Base-by-base conservation (phyloP, 768 basidiomycete species). In the Phlebiopsis flavidoalba region DNA sequence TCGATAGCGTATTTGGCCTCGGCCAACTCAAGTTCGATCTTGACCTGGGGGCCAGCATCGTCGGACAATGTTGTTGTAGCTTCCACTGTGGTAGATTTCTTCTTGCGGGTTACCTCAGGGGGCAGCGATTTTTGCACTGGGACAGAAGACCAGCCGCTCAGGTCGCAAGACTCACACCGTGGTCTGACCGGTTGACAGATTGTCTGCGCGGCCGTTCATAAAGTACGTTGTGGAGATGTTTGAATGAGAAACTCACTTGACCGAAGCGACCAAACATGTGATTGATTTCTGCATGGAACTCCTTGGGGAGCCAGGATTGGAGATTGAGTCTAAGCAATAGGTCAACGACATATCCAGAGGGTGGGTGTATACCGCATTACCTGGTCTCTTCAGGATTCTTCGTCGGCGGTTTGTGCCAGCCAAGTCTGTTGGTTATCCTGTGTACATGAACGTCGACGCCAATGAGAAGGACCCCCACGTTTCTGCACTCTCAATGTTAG, bases 381-480 rank as follows among this genome's bases (percentile, higher is more conserved):
- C 95, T 77, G 0, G 96, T 98, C 67, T 91, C 85, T 68, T 99
- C 96, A 0, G 95, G 91, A 1, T 78, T 89, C 68, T 87, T 91
- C 1, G 95, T 95, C 6, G 84, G 85, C 2, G 82, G 85, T 62
- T 84, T 83, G 72, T 98, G 96, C 96, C 96, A 99, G 45, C 91
- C 87, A 1, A 99, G 73, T 15, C 94, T 79, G 66, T 98, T 95
- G 26, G 95, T 95, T 57, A 99, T 98, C 6, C 96, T 79, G 66
- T 98, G 95, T 7, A 98, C 95, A 71, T 99, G 96, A 0, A 93
- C 90, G 66, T 99, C 96, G 0, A 98, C 96, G 0, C 95, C 96
- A 36, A 98, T 96, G n/a, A n/a, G n/a, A n/a, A n/a, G n/a, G n/a
- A n/a, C n/a, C 1, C 96, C 96, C 24, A 82, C 78, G 66, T 94